Conservation (phyloP, 192 early-diverging fungal genomes). For the Chytriomyces sp. region DNA sequence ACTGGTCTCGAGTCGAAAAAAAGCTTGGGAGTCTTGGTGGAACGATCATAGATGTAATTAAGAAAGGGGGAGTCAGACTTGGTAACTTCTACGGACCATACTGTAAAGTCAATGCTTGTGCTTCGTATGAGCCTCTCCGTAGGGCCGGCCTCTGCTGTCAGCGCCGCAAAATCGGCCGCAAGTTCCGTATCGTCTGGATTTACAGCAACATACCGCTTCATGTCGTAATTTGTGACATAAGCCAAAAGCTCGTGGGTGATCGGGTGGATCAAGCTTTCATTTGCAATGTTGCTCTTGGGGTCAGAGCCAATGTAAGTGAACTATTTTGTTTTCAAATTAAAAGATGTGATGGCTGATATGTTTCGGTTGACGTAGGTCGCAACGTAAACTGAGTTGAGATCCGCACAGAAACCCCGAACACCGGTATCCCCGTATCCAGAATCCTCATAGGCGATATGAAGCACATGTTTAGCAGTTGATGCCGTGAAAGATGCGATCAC, state of each 20-base stretch:
- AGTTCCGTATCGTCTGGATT: background rate
- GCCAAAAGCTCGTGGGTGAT: slow-evolving; percentile 15
- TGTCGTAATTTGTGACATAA: background rate
- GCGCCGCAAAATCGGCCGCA: background rate
- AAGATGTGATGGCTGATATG: background rate
- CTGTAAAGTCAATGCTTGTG: background rate
- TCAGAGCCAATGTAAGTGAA: background rate
- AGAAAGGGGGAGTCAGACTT: background rate
- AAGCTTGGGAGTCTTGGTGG: background rate
- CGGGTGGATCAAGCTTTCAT: background rate
- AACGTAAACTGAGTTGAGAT: slow-evolving; percentile 1
- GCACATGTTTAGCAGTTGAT: slow-evolving; percentile 7
- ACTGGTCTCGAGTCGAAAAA: slow-evolving; percentile 3
- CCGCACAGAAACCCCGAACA: slow-evolving; percentile 1
- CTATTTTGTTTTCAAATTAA: slow-evolving; percentile 7
- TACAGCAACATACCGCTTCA: background rate
- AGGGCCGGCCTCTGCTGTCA: background rate
- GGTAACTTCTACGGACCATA: background rate
- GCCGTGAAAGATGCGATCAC: background rate
- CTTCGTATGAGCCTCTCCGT: background rate
- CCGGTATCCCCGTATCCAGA: background rate
- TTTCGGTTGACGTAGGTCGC: slow-evolving; percentile 6
- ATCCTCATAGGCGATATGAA: background rate
- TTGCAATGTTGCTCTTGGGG: background rate
- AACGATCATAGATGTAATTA: background rate